phyloP scores from a whole-genome alignment of 306 rosid genomes.

The Sphenostylis stenocarpa region DNA sequence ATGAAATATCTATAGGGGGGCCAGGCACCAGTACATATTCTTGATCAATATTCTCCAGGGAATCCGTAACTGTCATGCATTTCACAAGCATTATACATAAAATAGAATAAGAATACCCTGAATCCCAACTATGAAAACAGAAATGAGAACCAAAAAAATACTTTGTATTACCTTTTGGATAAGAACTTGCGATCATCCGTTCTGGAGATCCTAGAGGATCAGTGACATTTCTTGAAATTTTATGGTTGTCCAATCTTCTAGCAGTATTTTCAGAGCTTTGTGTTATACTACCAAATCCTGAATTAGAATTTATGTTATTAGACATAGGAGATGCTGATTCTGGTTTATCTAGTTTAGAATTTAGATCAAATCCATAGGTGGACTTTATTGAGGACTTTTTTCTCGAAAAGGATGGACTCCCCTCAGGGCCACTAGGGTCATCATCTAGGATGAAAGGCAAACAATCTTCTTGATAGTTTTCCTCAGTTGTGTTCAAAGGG shows the following conservation, averaged over 20 bases:
- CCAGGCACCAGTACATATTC: conserved; percentile 97
- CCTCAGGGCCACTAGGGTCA: conserved; percentile 79
- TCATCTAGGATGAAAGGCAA: conserved; percentile 88
- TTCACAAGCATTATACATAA: conserved; percentile 18
- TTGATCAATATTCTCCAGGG: conserved; percentile 82
- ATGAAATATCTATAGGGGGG: conserved; percentile 69
- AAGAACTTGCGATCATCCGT: conserved; percentile 44
- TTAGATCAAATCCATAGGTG: conserved; percentile 75
- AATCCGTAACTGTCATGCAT: conserved; percentile 63
- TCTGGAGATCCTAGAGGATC: conserved; percentile 48
- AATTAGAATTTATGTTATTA: conserved; percentile 42
- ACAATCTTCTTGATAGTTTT: conserved; percentile 76
- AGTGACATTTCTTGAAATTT: conserved; percentile 43
- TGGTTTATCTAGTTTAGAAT: conserved; percentile 54
- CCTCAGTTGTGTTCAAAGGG: conserved; percentile 57
- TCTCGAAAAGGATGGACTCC: conserved; percentile 67
- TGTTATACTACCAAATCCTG: conserved; percentile 46
- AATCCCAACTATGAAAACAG: conserved; percentile 22
- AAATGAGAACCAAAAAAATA: conserved; percentile 26
- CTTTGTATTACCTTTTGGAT: conserved; percentile 56
- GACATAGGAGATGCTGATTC: conserved; percentile 45
- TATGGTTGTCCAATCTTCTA: conserved; percentile 51
- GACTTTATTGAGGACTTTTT: conserved; percentile 70
- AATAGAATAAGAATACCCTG: conserved; percentile 13
- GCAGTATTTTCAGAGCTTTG: conserved; percentile 50